Percentiles rank a stretch among this genome's conserved stretches.
Evolutionary conservation across 108 stramenopile genomes (phyloP).

Genomic region (Pseudonitzschia pungens): DNA sequence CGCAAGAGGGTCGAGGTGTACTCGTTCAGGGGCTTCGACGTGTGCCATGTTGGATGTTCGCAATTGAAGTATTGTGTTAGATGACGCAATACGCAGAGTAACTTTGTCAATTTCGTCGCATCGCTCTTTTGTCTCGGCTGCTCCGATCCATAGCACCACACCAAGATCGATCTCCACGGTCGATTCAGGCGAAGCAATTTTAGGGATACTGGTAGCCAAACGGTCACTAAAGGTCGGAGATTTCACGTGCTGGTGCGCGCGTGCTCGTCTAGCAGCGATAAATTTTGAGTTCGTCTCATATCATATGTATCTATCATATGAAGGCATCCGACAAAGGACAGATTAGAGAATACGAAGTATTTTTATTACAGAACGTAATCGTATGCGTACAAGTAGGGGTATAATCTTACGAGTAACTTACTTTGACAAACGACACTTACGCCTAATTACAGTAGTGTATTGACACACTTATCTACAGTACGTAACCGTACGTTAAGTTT

Average conservation of each 20-base stretch:
- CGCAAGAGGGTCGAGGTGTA: conserved; percentile 73
- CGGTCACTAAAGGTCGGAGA: not conserved
- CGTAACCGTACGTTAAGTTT: too few species aligned
- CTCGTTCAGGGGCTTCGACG: conserved; percentile 80
- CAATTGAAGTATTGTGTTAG: not conserved
- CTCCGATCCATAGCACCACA: not conserved
- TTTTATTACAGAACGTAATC: too few species aligned
- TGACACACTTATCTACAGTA: too few species aligned
- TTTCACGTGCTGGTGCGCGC: not conserved
- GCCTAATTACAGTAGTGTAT: too few species aligned
- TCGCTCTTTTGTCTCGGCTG: not conserved
- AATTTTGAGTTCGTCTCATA: not conserved
- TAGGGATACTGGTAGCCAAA: not conserved
- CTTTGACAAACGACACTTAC: too few species aligned
- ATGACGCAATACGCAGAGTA: not conserved
- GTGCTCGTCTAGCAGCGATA: not conserved
- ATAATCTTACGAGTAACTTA: too few species aligned
- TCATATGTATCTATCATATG: not conserved
- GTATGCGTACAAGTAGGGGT: too few species aligned
- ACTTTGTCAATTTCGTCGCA: not conserved
- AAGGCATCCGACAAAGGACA: too few species aligned
- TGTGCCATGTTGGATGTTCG: conserved; percentile 35
- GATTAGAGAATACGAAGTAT: too few species aligned
- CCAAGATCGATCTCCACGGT: not conserved
- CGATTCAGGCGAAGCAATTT: not conserved